Evolutionary conservation across 768 basidiomycete species (phyloP).

Genomic region (Artomyces pyxidatus): DNA sequence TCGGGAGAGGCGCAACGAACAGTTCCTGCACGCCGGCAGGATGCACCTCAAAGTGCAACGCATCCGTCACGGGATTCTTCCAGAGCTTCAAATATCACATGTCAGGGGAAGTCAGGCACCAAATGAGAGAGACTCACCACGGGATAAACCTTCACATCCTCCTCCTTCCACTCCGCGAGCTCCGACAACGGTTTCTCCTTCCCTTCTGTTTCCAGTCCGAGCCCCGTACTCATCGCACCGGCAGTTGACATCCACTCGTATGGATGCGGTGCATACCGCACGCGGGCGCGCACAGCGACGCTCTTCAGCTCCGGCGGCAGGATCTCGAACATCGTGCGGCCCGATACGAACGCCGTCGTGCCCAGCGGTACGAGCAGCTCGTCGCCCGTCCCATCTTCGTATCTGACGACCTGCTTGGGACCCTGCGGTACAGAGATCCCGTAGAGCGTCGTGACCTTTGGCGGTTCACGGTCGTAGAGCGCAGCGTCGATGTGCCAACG

Average conservation of each 20-base stretch:
- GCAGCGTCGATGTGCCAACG: conserved; percentile 91
- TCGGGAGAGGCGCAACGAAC: conserved; percentile 64
- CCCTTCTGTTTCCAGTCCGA: conserved; percentile 73
- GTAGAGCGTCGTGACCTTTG: conserved; percentile 77
- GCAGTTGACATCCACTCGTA: conserved; percentile 85
- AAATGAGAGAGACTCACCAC: conserved; percentile 31
- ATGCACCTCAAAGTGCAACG: conserved; percentile 85
- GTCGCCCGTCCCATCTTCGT: conserved; percentile 83
- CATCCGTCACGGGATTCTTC: conserved; percentile 86
- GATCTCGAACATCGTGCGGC: conserved; percentile 74
- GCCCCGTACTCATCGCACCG: conserved; percentile 59
- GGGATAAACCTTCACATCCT: conserved; percentile 64
- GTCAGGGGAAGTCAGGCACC: conserved; percentile 1
- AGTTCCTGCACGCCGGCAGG: conserved; percentile 67
- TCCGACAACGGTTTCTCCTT: conserved; percentile 55
- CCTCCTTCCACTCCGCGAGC: conserved; percentile 78
- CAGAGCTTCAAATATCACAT: conserved; percentile 45
- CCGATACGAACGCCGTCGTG: conserved; percentile 75
- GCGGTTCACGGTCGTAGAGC: conserved; percentile 62
- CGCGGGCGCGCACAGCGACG: conserved; percentile 65
- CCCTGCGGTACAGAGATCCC: conserved; percentile 65
- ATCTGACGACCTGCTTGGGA: conserved; percentile 52
- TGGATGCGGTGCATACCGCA: conserved; percentile 76
- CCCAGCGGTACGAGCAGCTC: conserved; percentile 73
- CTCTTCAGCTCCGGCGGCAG: conserved; percentile 62